Evolutionary conservation across 2,329 filamentous ascomycete genomes (phyloP).

Genomic region (Huntiella omanensis): DNA sequence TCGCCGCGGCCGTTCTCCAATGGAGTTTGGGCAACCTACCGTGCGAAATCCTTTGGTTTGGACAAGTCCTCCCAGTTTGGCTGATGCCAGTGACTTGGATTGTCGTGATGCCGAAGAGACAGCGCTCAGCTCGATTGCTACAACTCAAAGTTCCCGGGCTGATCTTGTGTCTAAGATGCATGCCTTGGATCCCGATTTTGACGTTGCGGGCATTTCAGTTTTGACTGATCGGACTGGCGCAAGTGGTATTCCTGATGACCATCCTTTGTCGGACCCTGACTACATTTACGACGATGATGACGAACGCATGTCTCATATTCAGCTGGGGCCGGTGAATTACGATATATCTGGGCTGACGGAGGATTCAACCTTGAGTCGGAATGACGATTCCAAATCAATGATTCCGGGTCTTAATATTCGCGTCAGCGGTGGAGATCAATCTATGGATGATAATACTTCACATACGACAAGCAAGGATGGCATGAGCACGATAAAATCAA

Average conservation of each 20-base stretch:
- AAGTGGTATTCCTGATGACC: neutral
- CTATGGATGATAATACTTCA: too few relatives aligned
- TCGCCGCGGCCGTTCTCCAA: slow-evolving; percentile 8
- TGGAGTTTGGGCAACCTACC: slow-evolving; percentile 9
- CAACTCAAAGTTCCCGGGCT: slow-evolving; percentile 1
- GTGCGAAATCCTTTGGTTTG: slow-evolving; percentile 9
- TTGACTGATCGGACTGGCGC: neutral
- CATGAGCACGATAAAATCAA: too few relatives aligned
- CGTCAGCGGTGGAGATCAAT: too few relatives aligned
- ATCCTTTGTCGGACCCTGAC: neutral
- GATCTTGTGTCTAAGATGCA: neutral
- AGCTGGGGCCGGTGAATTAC: neutral
- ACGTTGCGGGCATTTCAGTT: slow-evolving; percentile 2
- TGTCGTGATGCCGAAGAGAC: slow-evolving; percentile 3
- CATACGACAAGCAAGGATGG: too few relatives aligned
- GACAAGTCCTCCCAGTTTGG: slow-evolving; percentile 10
- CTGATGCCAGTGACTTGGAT: slow-evolving; percentile 5
- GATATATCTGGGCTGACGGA: slow-evolving; percentile 5
- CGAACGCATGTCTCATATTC: neutral
- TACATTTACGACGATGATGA: slow-evolving; percentile 2
- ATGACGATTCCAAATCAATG: too few relatives aligned
- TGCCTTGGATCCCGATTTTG: neutral
- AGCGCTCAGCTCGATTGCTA: neutral
- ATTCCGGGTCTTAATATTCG: too few relatives aligned
- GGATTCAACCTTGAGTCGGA: too few relatives aligned